A percentile compares a stretch with the other conserved stretches of the same genome.
Conservation (phyloP, 306 rosid species). For the Delonix regia region DNA sequence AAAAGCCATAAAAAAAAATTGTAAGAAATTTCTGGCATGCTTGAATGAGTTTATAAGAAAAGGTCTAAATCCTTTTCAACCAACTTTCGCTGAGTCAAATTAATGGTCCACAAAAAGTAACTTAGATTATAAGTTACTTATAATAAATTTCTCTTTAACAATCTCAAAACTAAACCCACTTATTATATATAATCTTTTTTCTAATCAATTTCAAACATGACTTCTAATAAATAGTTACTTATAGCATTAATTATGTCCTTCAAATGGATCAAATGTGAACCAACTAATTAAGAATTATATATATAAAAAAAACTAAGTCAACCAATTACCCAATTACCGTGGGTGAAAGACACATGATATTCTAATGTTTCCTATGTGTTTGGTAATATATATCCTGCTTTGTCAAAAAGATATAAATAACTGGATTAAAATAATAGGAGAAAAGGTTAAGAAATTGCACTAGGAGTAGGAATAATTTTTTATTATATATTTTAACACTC, state of each 20-base stretch:
- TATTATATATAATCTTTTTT: neutral
- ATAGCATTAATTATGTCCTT: neutral
- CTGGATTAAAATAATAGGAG: neutral
- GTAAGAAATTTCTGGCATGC: neutral
- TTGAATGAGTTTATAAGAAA: conserved; percentile 13
- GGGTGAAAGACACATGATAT: neutral
- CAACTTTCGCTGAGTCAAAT: neutral
- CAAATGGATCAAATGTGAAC: neutral
- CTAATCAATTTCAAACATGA: conserved; percentile 12
- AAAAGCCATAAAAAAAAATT: neutral
- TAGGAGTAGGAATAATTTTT: too few relatives aligned
- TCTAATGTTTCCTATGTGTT: too few relatives aligned
- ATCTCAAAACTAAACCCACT: conserved; percentile 19
- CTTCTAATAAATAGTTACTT: neutral
- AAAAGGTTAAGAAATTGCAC: neutral
- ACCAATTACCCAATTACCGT: neutral
- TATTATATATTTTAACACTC: too few relatives aligned
- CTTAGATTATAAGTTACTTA: neutral
- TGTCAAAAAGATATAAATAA: too few relatives aligned
- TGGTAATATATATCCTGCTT: too few relatives aligned
- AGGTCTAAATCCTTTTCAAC: conserved; percentile 1
- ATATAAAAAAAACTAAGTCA: neutral
- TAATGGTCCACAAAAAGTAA: neutral
- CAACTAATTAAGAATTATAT: neutral
- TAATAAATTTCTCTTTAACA: neutral